Evolutionary conservation across 2,329 filamentous ascomycete genomes (phyloP).

Genomic region (Fusarium pilosicola): DNA sequence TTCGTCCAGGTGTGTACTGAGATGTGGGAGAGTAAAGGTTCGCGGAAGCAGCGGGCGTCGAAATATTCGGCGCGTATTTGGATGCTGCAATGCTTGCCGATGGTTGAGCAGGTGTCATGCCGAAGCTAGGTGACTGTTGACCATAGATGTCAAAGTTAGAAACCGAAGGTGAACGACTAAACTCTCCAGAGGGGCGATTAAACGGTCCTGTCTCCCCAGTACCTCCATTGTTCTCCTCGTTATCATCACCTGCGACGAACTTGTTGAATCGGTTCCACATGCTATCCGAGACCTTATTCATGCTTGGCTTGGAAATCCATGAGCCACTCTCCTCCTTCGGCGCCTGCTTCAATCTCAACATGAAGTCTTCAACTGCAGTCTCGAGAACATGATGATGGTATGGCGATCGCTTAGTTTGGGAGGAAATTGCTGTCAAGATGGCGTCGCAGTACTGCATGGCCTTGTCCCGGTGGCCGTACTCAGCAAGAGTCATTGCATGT

Average conservation of each 20-base stretch:
- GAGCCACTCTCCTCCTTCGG: conserved; percentile 83
- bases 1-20: conserved; percentile 59
- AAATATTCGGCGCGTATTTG: conserved; percentile 49
- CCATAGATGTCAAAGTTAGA: conserved; percentile 81
- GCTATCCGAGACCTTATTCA: conserved; percentile 93
- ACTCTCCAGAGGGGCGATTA: conserved; percentile 78
- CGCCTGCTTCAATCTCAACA: conserved; percentile 83
- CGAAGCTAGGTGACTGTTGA: conserved; percentile 53
- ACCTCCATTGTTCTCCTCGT: conserved; percentile 77
- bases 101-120: conserved; percentile 46
- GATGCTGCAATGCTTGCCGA: conserved; percentile 51
- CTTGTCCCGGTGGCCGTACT: conserved; percentile 82
- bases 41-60: conserved; percentile 24
- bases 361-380: conserved; percentile 82
- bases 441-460: conserved; percentile 92
- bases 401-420: conserved; percentile 83
- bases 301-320: conserved; percentile 94
- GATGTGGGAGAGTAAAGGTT: conserved; percentile 54
- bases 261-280: conserved; percentile 95
- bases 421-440: conserved; percentile 78
- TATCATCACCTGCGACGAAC: conserved; percentile 93
- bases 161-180: conserved; percentile 76
- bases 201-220: conserved; percentile 81
- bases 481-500: conserved; percentile 84
- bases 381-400: conserved; percentile 86